These are phyloP conservation scores for Telopea speciosissima DNA, from an alignment of 177 flowering plant genomes.

Conservation along the genomic window DNA sequence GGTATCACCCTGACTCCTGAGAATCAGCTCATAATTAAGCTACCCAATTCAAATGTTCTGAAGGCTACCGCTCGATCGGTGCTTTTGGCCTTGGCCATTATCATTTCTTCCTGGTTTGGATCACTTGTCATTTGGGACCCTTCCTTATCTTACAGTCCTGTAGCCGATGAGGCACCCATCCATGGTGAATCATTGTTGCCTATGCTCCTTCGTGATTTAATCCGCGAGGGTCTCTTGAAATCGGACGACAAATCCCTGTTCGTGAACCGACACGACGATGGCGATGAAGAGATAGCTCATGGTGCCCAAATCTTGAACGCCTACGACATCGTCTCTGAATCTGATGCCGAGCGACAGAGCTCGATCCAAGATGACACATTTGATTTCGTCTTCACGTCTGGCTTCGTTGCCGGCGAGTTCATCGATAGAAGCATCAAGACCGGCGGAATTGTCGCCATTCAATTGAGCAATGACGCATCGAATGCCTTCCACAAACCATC, in stretches of 20 bases:
- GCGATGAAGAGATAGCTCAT: neutral
- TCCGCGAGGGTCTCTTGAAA: conserved; percentile 43
- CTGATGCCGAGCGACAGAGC: neutral
- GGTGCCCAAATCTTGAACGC: conserved; percentile 19
- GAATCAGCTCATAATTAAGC: neutral
- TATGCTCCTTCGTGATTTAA: conserved; percentile 26
- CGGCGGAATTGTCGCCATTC: conserved; percentile 42
- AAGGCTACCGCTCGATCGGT: conserved; percentile 38
- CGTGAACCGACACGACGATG: conserved; percentile 17
- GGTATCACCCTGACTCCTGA: conserved; percentile 9
- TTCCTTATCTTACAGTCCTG: neutral
- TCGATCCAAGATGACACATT: too few species aligned
- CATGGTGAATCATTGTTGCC: too few species aligned
- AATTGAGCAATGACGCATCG: conserved; percentile 22
- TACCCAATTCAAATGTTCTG: conserved; percentile 31
- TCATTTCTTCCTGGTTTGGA: conserved; percentile 37
- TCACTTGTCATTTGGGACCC: conserved; percentile 9
- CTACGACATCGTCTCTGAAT: conserved; percentile 20
- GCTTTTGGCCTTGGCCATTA: conserved; percentile 35
- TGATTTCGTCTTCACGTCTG: conserved; percentile 7
- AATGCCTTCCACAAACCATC: conserved; percentile 21
- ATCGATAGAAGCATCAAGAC: conserved; percentile 36
- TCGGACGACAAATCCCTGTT: conserved; percentile 33
- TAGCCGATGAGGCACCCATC: conserved; percentile 18
- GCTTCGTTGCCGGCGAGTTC: conserved; percentile 21